phyloP scores from a whole-genome alignment of 2,329 filamentous ascomycete species.

The Bertia moriformis region DNA sequence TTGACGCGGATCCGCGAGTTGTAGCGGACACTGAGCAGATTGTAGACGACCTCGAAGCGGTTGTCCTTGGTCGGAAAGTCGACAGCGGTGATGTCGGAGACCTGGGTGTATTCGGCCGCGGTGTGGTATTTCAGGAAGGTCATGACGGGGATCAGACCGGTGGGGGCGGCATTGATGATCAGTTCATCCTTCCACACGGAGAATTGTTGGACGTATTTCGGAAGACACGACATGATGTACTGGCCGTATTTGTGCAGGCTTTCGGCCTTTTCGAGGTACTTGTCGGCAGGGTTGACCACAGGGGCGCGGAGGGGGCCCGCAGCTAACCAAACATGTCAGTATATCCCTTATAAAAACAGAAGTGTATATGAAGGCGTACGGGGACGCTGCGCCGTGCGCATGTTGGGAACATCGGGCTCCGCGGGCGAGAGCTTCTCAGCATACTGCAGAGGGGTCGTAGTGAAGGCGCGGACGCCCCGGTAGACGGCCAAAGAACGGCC shows the following conservation, averaged over 20 bases:
- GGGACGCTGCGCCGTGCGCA: not conserved
- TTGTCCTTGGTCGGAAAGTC: slow-evolving; percentile 92
- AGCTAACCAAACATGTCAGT: no score
- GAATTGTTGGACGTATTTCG: slow-evolving; percentile 98
- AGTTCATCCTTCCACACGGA: slow-evolving; percentile 99
- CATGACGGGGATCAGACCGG: slow-evolving; percentile 81
- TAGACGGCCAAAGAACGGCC: not conserved
- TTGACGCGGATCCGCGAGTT: slow-evolving; percentile 95
- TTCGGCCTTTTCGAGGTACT: slow-evolving; percentile 75
- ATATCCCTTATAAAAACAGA: slow-evolving; percentile 50
- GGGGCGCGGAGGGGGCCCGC: slow-evolving; percentile 58
- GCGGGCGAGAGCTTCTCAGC: not conserved
- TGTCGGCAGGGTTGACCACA: slow-evolving; percentile 82
- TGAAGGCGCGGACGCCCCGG: not conserved
- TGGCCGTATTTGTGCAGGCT: slow-evolving; percentile 86
- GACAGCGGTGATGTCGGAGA: slow-evolving; percentile 83
- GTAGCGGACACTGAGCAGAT: slow-evolving; percentile 86
- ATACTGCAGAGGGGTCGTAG: not conserved
- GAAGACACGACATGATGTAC: slow-evolving; percentile 90
- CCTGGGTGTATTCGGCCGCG: slow-evolving; percentile 85
- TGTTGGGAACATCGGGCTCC: not conserved
- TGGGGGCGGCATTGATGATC: slow-evolving; percentile 78
- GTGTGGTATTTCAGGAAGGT: slow-evolving; percentile 95
- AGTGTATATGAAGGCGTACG: no score
- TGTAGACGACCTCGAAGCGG: slow-evolving; percentile 97